These are phyloP conservation scores for Chaetomiaceae sp. DNA, from an alignment of 2,329 filamentous ascomycete species.

Conservation along the genomic window DNA sequence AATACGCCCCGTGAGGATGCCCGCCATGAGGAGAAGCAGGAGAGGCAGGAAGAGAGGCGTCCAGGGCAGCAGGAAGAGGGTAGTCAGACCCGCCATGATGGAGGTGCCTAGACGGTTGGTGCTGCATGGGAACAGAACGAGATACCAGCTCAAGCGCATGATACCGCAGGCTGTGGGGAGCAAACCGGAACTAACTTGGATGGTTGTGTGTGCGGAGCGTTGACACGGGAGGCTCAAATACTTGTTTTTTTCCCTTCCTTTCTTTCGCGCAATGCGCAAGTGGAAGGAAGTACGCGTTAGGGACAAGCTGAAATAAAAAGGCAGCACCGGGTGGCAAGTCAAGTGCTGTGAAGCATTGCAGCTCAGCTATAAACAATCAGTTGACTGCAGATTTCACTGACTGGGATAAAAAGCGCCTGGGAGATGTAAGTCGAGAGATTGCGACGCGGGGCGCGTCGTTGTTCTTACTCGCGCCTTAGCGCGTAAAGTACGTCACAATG, in stretches of 20 bases:
- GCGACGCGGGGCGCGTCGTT: not conserved
- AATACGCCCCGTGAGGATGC: constrained; percentile 39
- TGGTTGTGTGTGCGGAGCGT: too few species aligned
- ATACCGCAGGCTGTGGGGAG: not conserved
- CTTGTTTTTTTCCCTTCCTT: too few species aligned
- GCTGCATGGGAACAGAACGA: constrained; percentile 4
- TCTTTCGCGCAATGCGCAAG: too few species aligned
- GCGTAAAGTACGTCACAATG: too few species aligned
- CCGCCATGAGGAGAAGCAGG: constrained; percentile 17
- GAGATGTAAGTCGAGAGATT: not conserved
- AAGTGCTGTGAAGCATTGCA: not conserved
- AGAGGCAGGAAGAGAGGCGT: constrained; percentile 7
- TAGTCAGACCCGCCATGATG: not conserved
- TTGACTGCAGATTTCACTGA: not conserved
- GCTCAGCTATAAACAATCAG: not conserved
- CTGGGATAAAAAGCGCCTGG: not conserved
- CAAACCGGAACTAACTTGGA: not conserved
- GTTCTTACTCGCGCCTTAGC: not conserved
- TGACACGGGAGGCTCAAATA: too few species aligned
- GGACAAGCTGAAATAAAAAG: too few species aligned
- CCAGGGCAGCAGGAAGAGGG: not conserved
- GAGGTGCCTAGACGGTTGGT: not conserved
- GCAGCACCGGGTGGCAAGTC: not conserved
- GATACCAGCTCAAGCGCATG: constrained; percentile 3
- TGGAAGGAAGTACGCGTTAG: too few species aligned